phyloP scores from a whole-genome alignment of 257 asterid genomes.

The Nicotiana paniculata region DNA sequence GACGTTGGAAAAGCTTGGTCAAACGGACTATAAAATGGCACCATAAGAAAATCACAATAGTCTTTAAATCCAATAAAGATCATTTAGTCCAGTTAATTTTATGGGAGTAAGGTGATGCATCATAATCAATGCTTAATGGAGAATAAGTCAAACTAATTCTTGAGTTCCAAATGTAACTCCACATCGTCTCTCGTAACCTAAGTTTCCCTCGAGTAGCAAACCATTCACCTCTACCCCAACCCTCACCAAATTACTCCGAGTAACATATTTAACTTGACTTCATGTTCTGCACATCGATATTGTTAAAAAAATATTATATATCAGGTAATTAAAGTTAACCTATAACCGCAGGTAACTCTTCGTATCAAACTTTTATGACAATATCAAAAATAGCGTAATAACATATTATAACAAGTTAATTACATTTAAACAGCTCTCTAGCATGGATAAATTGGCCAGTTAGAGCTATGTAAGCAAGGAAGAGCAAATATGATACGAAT shows the following conservation, averaged over 20 bases:
- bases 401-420: too few species aligned
- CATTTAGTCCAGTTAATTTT: constrained; percentile 27
- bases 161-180: constrained; percentile 33
- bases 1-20: too few species aligned
- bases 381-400: too few species aligned
- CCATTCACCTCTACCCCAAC: not conserved
- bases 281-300: too few species aligned
- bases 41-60: too few species aligned
- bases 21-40: too few species aligned
- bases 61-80: constrained; percentile 20
- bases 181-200: constrained; percentile 9
- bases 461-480: not conserved
- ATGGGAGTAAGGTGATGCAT: constrained; percentile 35
- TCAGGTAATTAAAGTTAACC: too few species aligned
- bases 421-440: not conserved
- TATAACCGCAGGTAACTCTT: too few species aligned
- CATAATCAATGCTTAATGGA: constrained; percentile 27
- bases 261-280: too few species aligned
- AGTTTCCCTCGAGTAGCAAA: constrained; percentile 14
- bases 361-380: too few species aligned
- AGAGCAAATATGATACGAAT: not conserved
- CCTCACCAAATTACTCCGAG: not conserved
- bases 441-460: not conserved
- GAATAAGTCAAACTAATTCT: constrained; percentile 30
- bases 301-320: too few species aligned